Evolutionary conservation across 2,329 filamentous ascomycete species (phyloP).

Genomic region (Fusarium sp.): DNA sequence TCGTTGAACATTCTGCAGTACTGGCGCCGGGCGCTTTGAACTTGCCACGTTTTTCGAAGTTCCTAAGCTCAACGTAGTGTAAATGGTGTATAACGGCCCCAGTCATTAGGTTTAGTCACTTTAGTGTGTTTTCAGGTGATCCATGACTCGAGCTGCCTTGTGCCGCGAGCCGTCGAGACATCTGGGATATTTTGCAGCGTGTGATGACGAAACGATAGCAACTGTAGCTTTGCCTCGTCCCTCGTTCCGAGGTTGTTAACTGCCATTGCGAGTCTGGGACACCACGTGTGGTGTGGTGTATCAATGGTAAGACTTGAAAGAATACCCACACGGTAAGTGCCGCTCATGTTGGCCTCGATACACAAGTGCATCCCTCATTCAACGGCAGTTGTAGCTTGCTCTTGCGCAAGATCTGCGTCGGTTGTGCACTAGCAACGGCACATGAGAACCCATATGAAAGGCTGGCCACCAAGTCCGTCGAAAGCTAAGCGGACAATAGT

Average conservation of each 20-base stretch:
- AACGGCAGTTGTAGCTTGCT: constrained; percentile 3
- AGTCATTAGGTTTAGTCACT: background rate
- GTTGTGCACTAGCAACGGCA: background rate
- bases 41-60: background rate
- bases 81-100: background rate
- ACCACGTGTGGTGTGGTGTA: constrained; percentile 13
- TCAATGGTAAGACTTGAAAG: constrained; percentile 20
- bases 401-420: background rate
- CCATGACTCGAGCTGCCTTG: constrained; percentile 6
- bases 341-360: background rate
- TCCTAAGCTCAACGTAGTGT: background rate
- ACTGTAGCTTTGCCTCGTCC: background rate
- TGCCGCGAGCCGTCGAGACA: background rate
- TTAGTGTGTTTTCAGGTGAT: constrained; percentile 11
- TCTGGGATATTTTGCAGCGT: background rate
- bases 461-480: background rate
- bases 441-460: background rate
- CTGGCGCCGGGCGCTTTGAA: background rate
- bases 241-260: constrained; percentile 16
- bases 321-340: constrained; percentile 2
- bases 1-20: background rate
- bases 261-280: background rate
- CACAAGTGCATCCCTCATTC: background rate
- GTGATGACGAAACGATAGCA: constrained; percentile 2
- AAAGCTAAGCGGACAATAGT: background rate